Evolutionary conservation across 768 basidiomycete species (phyloP).

Genomic region (Coprinellus micaceus): DNA sequence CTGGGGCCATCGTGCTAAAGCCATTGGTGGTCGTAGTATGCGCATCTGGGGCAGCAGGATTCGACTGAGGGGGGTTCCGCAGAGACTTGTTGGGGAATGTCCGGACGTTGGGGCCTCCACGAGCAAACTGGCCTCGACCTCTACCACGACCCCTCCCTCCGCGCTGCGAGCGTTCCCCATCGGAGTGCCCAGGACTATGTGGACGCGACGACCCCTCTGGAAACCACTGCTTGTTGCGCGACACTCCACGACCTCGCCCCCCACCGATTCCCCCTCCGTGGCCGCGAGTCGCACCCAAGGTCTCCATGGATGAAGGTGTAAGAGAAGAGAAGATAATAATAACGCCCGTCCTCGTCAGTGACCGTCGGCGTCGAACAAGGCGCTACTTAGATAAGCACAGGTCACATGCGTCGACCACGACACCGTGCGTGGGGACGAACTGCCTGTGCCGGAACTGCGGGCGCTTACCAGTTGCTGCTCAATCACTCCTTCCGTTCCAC

Average conservation of each 20-base stretch:
- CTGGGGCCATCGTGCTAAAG: constrained; percentile 24
- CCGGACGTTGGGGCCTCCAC: constrained; percentile 27
- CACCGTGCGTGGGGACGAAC: background rate
- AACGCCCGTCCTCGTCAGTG: no score
- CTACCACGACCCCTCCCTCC: constrained; percentile 54
- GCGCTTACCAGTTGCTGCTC: no score
- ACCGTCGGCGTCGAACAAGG: no score
- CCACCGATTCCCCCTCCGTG: constrained; percentile 6
- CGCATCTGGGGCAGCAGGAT: constrained; percentile 21
- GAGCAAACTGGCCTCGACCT: constrained; percentile 28
- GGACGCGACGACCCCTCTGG: constrained; percentile 37
- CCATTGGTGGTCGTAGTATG: constrained; percentile 30
- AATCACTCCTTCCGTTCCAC: background rate
- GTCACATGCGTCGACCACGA: no score
- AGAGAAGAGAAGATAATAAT: no score
- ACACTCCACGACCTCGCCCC: constrained; percentile 30
- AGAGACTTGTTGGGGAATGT: constrained; percentile 42
- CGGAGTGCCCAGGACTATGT: constrained; percentile 35
- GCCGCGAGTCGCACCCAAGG: constrained; percentile 1
- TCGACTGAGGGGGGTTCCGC: constrained; percentile 30
- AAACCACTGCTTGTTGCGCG: constrained; percentile 62
- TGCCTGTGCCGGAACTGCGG: no score
- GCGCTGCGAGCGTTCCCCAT: constrained; percentile 60
- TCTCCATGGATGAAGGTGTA: background rate
- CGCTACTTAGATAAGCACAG: no score